Evolutionary conservation across 2,329 filamentous ascomycete genomes (phyloP).

Genomic region (Diaporthe aspalathi): DNA sequence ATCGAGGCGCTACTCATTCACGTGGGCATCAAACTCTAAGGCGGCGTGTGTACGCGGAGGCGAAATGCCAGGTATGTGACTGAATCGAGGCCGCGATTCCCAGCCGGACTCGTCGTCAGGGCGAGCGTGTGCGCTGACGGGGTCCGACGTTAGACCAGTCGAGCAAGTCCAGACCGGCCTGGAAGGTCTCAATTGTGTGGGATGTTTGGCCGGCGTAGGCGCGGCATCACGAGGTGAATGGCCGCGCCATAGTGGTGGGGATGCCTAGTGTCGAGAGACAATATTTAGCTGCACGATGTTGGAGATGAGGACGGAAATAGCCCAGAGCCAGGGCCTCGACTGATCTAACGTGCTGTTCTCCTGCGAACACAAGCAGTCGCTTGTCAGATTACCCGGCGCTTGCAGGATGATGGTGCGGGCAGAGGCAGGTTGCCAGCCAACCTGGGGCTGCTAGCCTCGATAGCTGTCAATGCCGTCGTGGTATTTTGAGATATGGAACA

Average conservation of each 20-base stretch:
- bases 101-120: background rate
- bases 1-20: background rate
- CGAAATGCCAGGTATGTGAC: background rate
- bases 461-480: slow-evolving; percentile 13
- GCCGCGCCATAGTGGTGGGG: background rate
- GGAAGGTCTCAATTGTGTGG: background rate
- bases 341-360: background rate
- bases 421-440: background rate
- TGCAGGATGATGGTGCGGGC: background rate
- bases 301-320: slow-evolving; percentile 7
- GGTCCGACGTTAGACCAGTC: background rate
- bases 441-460: slow-evolving; percentile 7
- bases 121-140: background rate
- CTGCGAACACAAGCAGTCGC: background rate
- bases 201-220: background rate
- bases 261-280: background rate
- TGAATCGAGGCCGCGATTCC: slow-evolving; percentile 20
- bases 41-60: background rate
- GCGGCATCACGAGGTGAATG: slow-evolving; percentile 5
- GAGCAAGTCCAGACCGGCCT: background rate
- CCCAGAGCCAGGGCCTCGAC: background rate
- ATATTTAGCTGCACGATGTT: background rate
- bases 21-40: slow-evolving; percentile 24
- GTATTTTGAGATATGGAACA: slow-evolving; percentile 8
- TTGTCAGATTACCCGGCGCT: slow-evolving; percentile 5